phyloP scores from a whole-genome alignment of 768 basidiomycete species.

The Mycena kentingensis region DNA sequence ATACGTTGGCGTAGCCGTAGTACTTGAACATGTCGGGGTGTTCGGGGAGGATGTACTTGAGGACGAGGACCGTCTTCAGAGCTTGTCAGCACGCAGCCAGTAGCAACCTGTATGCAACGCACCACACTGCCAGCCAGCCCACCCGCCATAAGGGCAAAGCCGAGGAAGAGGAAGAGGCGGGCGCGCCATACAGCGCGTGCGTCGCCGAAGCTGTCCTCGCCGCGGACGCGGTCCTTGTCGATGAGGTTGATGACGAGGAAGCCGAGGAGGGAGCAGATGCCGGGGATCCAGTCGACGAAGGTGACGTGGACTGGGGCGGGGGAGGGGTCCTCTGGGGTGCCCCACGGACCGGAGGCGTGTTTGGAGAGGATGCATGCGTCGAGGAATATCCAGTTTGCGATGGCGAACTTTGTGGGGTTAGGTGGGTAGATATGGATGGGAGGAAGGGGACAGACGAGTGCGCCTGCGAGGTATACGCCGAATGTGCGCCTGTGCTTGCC shows the following conservation, averaged over 20 bases:
- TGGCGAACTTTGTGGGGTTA: slow-evolving; percentile 70
- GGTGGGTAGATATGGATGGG: slow-evolving; percentile 3
- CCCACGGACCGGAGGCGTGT: slow-evolving; percentile 77
- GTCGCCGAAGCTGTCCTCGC: slow-evolving; percentile 80
- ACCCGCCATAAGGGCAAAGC: slow-evolving; percentile 97
- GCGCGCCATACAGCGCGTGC: slow-evolving; percentile 89
- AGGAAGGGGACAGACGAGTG: slow-evolving; percentile 64
- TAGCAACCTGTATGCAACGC: slow-evolving; percentile 35
- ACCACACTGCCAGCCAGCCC: slow-evolving; percentile 97
- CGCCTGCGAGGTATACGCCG: slow-evolving; percentile 91
- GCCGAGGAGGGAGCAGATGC: slow-evolving; percentile 88
- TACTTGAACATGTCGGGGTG: slow-evolving; percentile 79
- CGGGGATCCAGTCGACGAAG: slow-evolving; percentile 98
- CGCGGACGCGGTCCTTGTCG: slow-evolving; percentile 87
- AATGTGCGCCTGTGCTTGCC: slow-evolving; percentile 79
- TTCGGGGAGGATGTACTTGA: slow-evolving; percentile 82
- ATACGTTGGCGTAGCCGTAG: slow-evolving; percentile 95
- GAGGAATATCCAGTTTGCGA: slow-evolving; percentile 94
- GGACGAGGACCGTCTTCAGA: slow-evolving; percentile 75
- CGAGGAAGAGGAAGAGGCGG: slow-evolving; percentile 86
- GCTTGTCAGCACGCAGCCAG: background rate
- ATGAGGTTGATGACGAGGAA: slow-evolving; percentile 92
- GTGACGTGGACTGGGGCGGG: slow-evolving; percentile 70
- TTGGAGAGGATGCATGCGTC: slow-evolving; percentile 91
- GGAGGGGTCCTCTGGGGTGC: slow-evolving; percentile 57